These are phyloP conservation scores for Ilex asprella DNA, from an alignment of 257 asterid genomes.

Conservation along the genomic window DNA sequence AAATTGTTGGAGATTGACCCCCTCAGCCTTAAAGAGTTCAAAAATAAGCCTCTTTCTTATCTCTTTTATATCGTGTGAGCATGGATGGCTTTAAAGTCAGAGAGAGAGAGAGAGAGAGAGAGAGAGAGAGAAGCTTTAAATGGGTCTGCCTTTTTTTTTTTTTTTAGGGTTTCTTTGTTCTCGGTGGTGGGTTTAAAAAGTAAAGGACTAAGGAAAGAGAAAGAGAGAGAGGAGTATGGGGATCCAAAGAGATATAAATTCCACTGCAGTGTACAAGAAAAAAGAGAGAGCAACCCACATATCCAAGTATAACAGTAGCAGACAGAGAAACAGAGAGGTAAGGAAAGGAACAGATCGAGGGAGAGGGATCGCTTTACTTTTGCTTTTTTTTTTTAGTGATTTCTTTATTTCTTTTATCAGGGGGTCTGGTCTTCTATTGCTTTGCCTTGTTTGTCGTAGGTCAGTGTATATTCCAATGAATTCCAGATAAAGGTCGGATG, in stretches of 20 bases:
- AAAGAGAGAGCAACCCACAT: constrained; percentile 19
- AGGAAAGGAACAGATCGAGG: too few species aligned
- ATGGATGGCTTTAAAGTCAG: too few species aligned
- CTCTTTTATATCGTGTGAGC: too few species aligned
- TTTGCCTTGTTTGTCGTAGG: constrained; percentile 23
- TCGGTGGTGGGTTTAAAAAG: not conserved
- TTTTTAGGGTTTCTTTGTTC: constrained; percentile 7
- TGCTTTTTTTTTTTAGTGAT: too few species aligned
- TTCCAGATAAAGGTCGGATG: constrained; percentile 4
- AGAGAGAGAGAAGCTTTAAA: not conserved
- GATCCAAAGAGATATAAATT: constrained; percentile 22
- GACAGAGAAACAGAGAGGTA: too few species aligned
- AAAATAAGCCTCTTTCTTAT: too few species aligned
- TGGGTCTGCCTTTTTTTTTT: not conserved
- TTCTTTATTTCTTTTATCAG: too few species aligned
- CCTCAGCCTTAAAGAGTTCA: too few species aligned
- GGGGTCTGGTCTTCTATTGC: constrained; percentile 2
- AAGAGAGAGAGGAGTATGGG: not conserved
- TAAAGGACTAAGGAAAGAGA: not conserved
- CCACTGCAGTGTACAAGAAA: constrained; percentile 18
- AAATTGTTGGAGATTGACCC: too few species aligned
- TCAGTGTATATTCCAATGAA: constrained; percentile 30
- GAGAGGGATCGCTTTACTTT: too few species aligned
- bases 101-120: too few species aligned
- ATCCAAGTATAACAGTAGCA: constrained; percentile 6